Evolutionary conservation across 2,329 filamentous ascomycete genomes (phyloP).

Genomic region (Sclerotiophoma versabilis): DNA sequence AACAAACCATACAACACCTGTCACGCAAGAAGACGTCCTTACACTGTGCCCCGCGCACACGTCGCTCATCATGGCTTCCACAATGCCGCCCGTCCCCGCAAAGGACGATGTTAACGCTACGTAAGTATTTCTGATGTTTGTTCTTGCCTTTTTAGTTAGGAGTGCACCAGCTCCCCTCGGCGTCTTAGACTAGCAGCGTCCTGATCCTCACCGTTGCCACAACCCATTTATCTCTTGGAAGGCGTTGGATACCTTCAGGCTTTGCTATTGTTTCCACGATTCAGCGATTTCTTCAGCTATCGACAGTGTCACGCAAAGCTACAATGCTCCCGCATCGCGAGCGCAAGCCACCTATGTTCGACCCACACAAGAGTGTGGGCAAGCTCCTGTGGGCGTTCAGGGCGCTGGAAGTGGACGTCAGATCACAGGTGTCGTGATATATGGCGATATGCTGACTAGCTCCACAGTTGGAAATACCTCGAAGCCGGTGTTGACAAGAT

Average conservation of each 20-base stretch:
- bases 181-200: background rate
- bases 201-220: background rate
- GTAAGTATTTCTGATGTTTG: conserved; percentile 54
- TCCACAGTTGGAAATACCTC: conserved; percentile 84
- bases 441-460: conserved; percentile 21
- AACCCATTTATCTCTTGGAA: background rate
- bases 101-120: conserved; percentile 68
- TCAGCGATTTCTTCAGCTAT: background rate
- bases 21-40: conserved; percentile 40
- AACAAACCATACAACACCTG: conserved; percentile 9
- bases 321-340: too few species aligned
- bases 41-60: conserved; percentile 18
- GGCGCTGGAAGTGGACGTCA: background rate
- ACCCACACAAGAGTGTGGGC: background rate
- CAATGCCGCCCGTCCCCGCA: conserved; percentile 56
- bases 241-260: background rate
- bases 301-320: too few species aligned
- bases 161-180: too few species aligned
- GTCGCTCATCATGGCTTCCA: conserved; percentile 39
- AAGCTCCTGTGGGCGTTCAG: background rate
- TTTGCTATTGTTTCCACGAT: background rate
- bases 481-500: conserved; percentile 88
- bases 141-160: background rate
- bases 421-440: background rate
- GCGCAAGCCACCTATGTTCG: background rate